phyloP scores from a whole-genome alignment of 768 basidiomycete species.

The Chalciporus sphaerocephalus region DNA sequence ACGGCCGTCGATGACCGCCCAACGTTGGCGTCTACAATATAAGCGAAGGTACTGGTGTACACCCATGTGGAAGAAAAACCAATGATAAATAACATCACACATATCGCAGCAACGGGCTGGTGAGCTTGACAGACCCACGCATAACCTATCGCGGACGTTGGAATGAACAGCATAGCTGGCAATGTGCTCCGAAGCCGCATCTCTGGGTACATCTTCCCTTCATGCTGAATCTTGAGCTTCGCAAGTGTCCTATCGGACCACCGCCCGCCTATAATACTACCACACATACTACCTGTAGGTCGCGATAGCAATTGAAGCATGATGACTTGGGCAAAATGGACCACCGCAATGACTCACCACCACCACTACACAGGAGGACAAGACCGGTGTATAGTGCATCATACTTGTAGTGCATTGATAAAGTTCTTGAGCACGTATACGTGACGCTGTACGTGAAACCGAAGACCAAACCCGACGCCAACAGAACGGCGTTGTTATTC shows the following conservation, averaged over 20 bases:
- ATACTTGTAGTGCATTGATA: constrained; percentile 61
- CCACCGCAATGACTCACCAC: constrained; percentile 51
- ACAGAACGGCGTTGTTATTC: constrained; percentile 65
- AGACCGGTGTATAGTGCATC: constrained; percentile 69
- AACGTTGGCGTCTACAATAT: constrained; percentile 81
- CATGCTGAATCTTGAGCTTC: constrained; percentile 39
- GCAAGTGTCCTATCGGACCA: constrained; percentile 50
- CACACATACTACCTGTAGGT: constrained; percentile 42
- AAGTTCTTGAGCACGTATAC: constrained; percentile 72
- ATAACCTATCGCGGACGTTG: constrained; percentile 60
- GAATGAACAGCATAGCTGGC: constrained; percentile 46
- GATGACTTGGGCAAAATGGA: background rate
- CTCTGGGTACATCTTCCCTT: constrained; percentile 57
- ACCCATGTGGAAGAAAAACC: constrained; percentile 63
- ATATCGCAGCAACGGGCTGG: constrained; percentile 62
- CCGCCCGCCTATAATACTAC: constrained; percentile 55
- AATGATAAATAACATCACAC: constrained; percentile 64
- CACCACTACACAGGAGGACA: constrained; percentile 68
- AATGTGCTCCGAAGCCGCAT: constrained; percentile 69
- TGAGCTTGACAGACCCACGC: constrained; percentile 71
- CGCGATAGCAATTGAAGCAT: background rate
- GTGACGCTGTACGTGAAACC: constrained; percentile 64
- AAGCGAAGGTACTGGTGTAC: constrained; percentile 70
- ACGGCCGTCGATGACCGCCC: constrained; percentile 77
- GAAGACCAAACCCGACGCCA: constrained; percentile 52